Base-by-base conservation (phyloP, 1,139 yeast species). In the Nakaseomyces nivariensis region DNA sequence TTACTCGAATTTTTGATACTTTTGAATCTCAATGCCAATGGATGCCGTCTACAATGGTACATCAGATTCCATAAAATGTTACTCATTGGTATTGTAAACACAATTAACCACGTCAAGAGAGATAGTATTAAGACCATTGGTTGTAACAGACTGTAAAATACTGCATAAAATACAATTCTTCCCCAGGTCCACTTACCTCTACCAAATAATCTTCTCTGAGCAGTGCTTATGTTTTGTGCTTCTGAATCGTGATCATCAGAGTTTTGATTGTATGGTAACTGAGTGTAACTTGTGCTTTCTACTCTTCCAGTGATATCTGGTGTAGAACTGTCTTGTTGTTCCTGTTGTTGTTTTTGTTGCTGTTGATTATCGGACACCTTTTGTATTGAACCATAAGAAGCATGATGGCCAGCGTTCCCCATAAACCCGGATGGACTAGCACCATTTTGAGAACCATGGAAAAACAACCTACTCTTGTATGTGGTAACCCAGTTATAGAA, bases 171-270 rank as follows among this genome's bases (percentile, higher is more conserved):
- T 13, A 82, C 65, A 43, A 90, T 75, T 56, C 98, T 76, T 1
- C 96, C 96, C 38, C 82, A 65, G 24, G 85, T 81, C 98, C 98
- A 92, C 56, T 81, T 73, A 31, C 98, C 98, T 66, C 98, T 77
- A 33, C 98, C 98, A 66, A 92, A 92, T 49, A 81, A 74, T 53
- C 98, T 71, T 34, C 74, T 71, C 56, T 80, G 79, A 44, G 73
- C 69, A 53, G 73, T 74, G 27, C 67, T 68, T 9, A 58, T 64
- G 45, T 58, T 37, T 5, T 46, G 43, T 7, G 33, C 8, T 9
- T 29, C 44, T 9, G 45, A 41, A 29, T n/a, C 37, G 5, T n/a
- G 4, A 34, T 27, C 40, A 13, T 43, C 37, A 5, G 44, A 11
- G 4, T 48, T 34, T 26, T 47, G 34, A n/a, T 25, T 25, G 36